Evolutionary conservation across 805 yeast genomes (phyloP).

Genomic region (Ogataea methylovora): DNA sequence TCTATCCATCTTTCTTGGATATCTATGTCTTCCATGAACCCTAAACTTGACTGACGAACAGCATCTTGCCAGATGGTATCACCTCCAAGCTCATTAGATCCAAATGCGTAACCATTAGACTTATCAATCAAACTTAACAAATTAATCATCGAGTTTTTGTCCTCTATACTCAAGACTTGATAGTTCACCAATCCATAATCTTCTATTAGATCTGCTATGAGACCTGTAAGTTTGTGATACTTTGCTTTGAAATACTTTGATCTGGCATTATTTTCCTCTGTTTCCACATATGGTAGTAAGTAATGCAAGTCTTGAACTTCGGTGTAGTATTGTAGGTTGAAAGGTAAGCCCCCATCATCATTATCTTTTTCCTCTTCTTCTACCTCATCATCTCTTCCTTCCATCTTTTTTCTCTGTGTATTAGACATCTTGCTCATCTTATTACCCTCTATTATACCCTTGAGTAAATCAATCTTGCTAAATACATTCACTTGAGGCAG

Average conservation of each 20-base stretch:
- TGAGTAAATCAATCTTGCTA: conserved; percentile 80
- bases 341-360: conserved; percentile 47
- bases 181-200: conserved; percentile 85
- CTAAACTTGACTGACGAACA: conserved; percentile 58
- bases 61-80: conserved; percentile 98
- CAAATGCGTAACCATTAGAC: conserved; percentile 90
- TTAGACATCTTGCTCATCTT: conserved; percentile 6
- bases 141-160: conserved; percentile 85
- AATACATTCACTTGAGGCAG: conserved; percentile 90
- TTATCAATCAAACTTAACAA: conserved; percentile 74
- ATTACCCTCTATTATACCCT: conserved; percentile 35
- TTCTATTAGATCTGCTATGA: conserved; percentile 75
- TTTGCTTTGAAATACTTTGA: conserved; percentile 38
- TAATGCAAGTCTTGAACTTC: conserved; percentile 81
- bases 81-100: conserved; percentile 92
- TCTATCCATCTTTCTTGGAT: conserved; percentile 96
- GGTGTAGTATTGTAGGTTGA: conserved; percentile 77
- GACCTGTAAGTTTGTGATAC: conserved; percentile 56
- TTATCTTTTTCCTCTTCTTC: conserved; percentile 6
- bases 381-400: conserved; percentile 6
- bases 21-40: conserved; percentile 52
- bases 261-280: conserved; percentile 61
- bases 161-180: conserved; percentile 86
- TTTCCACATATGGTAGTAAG: conserved; percentile 58
- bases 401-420: conserved; percentile 10